phyloP scores from a whole-genome alignment of 106 monocot genomes.

The Acorus calamus region DNA sequence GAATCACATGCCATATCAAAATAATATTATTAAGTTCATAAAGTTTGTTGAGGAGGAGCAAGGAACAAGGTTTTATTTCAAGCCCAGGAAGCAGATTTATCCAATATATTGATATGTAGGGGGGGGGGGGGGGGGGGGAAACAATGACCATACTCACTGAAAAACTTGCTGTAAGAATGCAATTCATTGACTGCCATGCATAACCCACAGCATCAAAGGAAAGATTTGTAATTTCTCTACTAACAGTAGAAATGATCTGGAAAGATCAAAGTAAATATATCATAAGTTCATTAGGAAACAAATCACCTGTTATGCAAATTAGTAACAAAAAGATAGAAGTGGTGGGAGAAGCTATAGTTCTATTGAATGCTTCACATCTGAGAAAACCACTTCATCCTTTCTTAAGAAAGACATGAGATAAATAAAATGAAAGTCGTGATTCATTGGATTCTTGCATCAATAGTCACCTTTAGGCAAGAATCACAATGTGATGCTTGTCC shows the following conservation, averaged over 20 bases:
- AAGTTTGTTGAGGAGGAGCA: too few relatives aligned
- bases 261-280: not conserved
- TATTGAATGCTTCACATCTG: not conserved
- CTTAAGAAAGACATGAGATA: not conserved
- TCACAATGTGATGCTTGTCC: too few relatives aligned
- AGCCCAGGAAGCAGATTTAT: too few relatives aligned
- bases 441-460: too few relatives aligned
- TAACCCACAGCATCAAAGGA: slow-evolving; percentile 54
- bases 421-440: too few relatives aligned
- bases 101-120: not conserved
- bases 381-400: not conserved
- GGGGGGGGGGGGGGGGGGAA: too few relatives aligned
- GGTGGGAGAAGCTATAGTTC: not conserved
- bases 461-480: too few relatives aligned
- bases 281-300: too few relatives aligned
- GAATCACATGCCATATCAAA: too few relatives aligned
- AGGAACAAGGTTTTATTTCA: too few relatives aligned
- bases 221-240: slow-evolving; percentile 49
- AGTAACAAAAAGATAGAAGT: not conserved
- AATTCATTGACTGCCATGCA: slow-evolving; percentile 51
- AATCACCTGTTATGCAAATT: too few relatives aligned
- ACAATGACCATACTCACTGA: slow-evolving; percentile 21
- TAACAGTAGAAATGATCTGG: slow-evolving; percentile 48
- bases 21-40: too few relatives aligned
- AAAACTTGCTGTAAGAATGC: slow-evolving; percentile 58